Evolutionary conservation across 768 basidiomycete species (phyloP), one percentile per base, ranked within the genome.

Genomic region (Tricholoma matsutake): DNA sequence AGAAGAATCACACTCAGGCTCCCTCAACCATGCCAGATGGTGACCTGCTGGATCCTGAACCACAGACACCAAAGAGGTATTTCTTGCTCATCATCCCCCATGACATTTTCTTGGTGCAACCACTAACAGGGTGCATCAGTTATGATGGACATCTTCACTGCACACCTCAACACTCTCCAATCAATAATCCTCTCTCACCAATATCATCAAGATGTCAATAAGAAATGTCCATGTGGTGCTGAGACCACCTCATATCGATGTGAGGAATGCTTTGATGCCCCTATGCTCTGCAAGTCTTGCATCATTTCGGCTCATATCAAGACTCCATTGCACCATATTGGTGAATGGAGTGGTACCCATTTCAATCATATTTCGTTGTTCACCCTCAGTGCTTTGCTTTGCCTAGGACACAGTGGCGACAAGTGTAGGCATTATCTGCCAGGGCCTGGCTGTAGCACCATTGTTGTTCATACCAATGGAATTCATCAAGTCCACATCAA

Each of bases 111-210:
- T 13, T 52, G 20, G n/a, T 52, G 20, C 51, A 16, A 52, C 22
- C 51, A 52, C 51, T n/a, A n/a, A n/a, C 28, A 58, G 57, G 57
- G 57, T 16, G 57, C 57, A 14, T 58, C 57, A 4, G 57, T 58
- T 39, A 58, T 58, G 47, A 58, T 58, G 57, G 57, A 58, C 25
- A 49, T 22, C 32, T 58, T 58, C 16, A 16, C 57, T 16, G 47
- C 45, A 20, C 57, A 58, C 25, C 47, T 58, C 32, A 29, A 58
- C 47, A 45, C 25, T 14, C 57, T 58, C 47, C 57, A 58, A 34
- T 41, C 43, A 5, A 45, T 45, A 16, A 58, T 58, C 31, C 57
- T 58, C 25, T 32, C 45, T 31, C 25, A 25, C 14, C 25, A 49
- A 11, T 22, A 58, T 32, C 45, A 58, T 28, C 31, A 20, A 29